These are phyloP conservation scores for Magnolia sinica DNA, from an alignment of 164 flowering plant species.

Conservation along the genomic window DNA sequence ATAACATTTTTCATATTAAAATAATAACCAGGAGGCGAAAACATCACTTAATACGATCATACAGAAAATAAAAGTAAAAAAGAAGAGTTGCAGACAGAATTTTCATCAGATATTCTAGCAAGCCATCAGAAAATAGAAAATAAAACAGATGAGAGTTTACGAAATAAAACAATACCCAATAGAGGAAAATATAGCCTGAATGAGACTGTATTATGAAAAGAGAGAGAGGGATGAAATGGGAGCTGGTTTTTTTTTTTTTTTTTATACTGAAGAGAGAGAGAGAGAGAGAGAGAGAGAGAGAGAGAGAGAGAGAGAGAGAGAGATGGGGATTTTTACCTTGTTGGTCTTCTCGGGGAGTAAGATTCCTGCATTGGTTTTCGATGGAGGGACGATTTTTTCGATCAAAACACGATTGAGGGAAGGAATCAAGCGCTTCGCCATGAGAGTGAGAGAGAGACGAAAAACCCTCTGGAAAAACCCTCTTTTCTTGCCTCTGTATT, in stretches of 20 bases:
- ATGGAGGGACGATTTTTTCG: conserved; percentile 69
- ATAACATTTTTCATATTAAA: no score
- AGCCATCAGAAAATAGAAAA: neutral
- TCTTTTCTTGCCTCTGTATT: neutral
- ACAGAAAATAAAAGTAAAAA: no score
- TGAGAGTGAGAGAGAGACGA: neutral
- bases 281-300: neutral
- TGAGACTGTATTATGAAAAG: neutral
- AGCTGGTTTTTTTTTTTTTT: neutral
- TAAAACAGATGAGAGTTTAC: neutral
- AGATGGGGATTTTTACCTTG: conserved; percentile 33
- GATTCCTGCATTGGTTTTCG: conserved; percentile 70
- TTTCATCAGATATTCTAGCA: neutral
- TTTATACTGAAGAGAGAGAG: neutral
- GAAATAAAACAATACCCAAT: conserved; percentile 3
- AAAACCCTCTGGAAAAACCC: neutral
- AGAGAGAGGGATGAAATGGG: neutral
- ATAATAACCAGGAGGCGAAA: no score
- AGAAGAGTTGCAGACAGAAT: no score
- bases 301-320: neutral
- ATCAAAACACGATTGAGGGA: conserved; percentile 56
- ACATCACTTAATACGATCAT: no score
- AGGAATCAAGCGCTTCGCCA: conserved; percentile 72
- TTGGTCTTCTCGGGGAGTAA: conserved; percentile 71
- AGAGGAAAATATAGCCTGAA: neutral